Evolutionary conservation across 2,329 filamentous ascomycete species (phyloP), one percentile per base, ranked within the genome.

Genomic region (Trematosphaeria pertusa): DNA sequence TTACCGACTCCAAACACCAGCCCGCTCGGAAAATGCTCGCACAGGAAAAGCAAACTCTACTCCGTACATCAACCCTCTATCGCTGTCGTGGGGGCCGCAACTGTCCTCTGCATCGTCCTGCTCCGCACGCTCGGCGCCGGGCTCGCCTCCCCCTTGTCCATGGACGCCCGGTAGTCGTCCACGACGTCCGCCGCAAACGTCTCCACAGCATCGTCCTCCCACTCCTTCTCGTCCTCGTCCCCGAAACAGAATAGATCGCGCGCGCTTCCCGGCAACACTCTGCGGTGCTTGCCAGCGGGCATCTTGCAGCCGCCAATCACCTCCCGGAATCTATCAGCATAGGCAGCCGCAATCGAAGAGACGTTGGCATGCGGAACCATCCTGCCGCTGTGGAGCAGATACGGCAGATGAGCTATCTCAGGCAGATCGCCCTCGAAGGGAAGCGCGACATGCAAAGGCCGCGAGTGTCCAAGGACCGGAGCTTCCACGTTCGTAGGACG

Each of bases 241-340:
- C 71, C 66, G 38, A 76, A 72, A 61, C 88, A 92, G 65, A 92
- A 92, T 37, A 91, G 70, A 63, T 89, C 86, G 21, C 74, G 71
- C 1, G 82, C 77, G 30, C 73, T 75, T 19, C 70, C 68, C n/a
- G 72, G 56, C 22, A 64, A 33, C 50, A 62, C 38, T 62, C 64
- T 58, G 39, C 65, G 60, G 57, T 69, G 61, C 56, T 62, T 67
- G 4, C 61, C 62, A 45, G 61, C 65, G 19, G 64, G 64, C 7
- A 72, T 68, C 18, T 67, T 66, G 61, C 91, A 96, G 1, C 81
- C 82, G n/a, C 91, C 91, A 11, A 90, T 79, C 3, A 82, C 74
- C 40, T 73, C 70, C 33, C 85, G 81, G 63, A 94, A 93, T 11
- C 75, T 61, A 0, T 71, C 62, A 4, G 81, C 75, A 61, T 86